Evolutionary conservation across 164 flowering plant species (phyloP).

Genomic region (Chloranthus sessilifolius): DNA sequence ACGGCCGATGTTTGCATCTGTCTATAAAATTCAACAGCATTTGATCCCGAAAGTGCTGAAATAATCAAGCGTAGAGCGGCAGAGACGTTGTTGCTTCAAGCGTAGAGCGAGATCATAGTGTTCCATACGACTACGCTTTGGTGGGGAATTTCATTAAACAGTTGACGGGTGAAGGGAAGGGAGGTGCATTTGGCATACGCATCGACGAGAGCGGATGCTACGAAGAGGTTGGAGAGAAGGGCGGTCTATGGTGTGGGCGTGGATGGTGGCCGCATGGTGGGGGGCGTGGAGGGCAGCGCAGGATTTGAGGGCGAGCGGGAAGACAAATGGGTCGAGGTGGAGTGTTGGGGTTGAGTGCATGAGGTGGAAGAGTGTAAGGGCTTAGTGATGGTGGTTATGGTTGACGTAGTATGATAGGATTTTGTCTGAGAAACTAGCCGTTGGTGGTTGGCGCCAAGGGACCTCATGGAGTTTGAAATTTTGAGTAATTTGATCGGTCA

Average conservation of each 20-base stretch:
- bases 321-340: conserved; percentile 47
- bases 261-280: conserved; percentile 42
- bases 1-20: conserved; percentile 32
- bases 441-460: too few species aligned
- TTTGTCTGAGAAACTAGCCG: too few species aligned
- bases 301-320: conserved; percentile 72
- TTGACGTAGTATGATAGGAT: conserved; percentile 46
- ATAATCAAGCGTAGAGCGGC: conserved; percentile 44
- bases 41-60: conserved; percentile 31
- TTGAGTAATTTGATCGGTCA: too few species aligned
- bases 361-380: conserved; percentile 46
- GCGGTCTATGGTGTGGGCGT: conserved; percentile 34
- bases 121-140: conserved; percentile 61
- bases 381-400: conserved; percentile 37
- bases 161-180: conserved; percentile 30
- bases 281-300: conserved; percentile 41
- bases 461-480: too few species aligned
- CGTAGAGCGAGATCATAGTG: conserved; percentile 48
- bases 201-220: conserved; percentile 50
- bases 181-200: conserved; percentile 61
- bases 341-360: conserved; percentile 39
- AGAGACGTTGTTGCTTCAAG: conserved; percentile 15
- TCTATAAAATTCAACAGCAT: conserved; percentile 37
- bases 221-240: conserved; percentile 43
- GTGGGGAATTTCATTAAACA: conserved; percentile 61